These are phyloP conservation scores for Komagataella pastoris DNA, from an alignment of 805 yeast genomes.

Conservation along the genomic window DNA sequence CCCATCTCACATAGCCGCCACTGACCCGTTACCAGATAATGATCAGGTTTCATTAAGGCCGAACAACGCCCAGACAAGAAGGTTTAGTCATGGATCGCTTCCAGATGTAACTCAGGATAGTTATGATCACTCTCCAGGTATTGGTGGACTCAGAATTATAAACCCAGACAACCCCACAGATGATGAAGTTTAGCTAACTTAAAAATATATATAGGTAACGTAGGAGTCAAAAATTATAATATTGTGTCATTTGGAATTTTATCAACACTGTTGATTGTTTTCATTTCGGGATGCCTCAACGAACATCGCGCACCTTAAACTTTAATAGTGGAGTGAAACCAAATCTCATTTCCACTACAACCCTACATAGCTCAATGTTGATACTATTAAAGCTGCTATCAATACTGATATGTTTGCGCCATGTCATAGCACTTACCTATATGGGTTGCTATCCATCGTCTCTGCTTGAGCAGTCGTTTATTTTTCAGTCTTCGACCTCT, in stretches of 20 bases:
- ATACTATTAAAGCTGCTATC: background rate
- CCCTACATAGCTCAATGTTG: background rate
- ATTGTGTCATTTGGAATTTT: background rate
- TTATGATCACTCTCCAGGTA: background rate
- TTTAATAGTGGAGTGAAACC: background rate
- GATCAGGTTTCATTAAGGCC: constrained; percentile 6
- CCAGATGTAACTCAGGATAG: constrained; percentile 20
- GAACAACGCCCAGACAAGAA: constrained; percentile 12
- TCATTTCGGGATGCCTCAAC: background rate
- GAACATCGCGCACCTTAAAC: background rate
- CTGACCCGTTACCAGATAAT: background rate
- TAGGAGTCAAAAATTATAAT: background rate
- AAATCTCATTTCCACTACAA: background rate
- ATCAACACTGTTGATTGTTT: too few species aligned
- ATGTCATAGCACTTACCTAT: background rate
- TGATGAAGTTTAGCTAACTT: constrained; percentile 1
- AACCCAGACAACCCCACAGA: constrained; percentile 15
- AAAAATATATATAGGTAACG: background rate
- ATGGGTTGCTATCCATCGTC: background rate
- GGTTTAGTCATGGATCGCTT: constrained; percentile 20
- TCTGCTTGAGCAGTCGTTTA: background rate
- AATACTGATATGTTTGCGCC: background rate
- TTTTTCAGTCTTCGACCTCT: background rate
- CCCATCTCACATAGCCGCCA: background rate
- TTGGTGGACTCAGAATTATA: constrained; percentile 13